Conservation (phyloP, 2,329 filamentous ascomycete genomes). For the Fusarium anguioides region DNA sequence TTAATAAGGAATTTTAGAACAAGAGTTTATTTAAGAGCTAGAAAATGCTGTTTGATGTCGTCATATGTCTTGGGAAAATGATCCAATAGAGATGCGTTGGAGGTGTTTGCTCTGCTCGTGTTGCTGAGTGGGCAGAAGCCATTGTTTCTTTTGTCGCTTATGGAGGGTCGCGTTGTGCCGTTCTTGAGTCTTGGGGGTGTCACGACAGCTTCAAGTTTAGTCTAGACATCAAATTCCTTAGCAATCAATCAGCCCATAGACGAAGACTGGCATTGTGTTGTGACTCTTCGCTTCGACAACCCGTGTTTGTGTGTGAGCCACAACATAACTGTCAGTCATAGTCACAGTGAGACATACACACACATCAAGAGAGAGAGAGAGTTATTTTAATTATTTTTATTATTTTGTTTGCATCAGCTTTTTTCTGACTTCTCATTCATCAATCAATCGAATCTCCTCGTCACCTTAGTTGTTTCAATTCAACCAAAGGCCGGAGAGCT, state of each 20-base stretch:
- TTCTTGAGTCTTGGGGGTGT: slow-evolving; percentile 9
- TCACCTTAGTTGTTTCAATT: slow-evolving; percentile 12
- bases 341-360: not conserved
- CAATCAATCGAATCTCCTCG: slow-evolving; percentile 31
- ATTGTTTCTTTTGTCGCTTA: not conserved
- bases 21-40: no score
- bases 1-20: no score
- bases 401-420: slow-evolving; percentile 17
- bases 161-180: slow-evolving; percentile 33
- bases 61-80: not conserved
- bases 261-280: not conserved
- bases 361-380: not conserved
- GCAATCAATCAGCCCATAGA: no score
- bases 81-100: not conserved
- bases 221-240: no score
- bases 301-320: slow-evolving; percentile 21
- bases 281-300: slow-evolving; percentile 24
- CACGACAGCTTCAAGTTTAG: slow-evolving; percentile 2
- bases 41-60: not conserved
- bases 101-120: slow-evolving; percentile 9
- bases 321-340: slow-evolving; percentile 18
- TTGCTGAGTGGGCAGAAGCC: not conserved
- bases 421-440: not conserved
- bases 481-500: slow-evolving; percentile 40
- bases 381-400: slow-evolving; percentile 27